phyloP scores from a whole-genome alignment of 768 basidiomycete species.

The Pisolithus albus region DNA sequence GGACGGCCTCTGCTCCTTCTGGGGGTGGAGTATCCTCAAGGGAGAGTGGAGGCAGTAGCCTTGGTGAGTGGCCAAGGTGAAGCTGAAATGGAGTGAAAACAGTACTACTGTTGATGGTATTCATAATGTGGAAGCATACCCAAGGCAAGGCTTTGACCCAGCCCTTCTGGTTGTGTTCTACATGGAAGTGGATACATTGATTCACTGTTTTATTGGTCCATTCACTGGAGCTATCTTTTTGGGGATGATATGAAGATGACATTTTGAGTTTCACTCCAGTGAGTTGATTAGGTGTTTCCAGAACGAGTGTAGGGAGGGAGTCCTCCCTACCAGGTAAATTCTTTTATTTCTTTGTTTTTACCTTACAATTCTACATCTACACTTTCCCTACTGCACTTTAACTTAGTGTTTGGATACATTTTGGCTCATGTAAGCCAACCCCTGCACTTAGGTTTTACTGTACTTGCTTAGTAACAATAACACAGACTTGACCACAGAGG shows the following conservation, averaged over 20 bases:
- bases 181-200: slow-evolving; percentile 20
- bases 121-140: slow-evolving; percentile 30
- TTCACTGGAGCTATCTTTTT: slow-evolving; percentile 32
- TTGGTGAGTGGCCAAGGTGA: slow-evolving; percentile 14
- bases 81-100: slow-evolving; percentile 29
- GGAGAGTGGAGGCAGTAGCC: slow-evolving; percentile 16
- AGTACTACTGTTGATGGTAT: slow-evolving; percentile 23
- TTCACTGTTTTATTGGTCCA: slow-evolving; percentile 27
- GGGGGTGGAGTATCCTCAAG: neutral
- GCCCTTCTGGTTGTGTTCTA: slow-evolving; percentile 19
- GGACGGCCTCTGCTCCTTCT: neutral
- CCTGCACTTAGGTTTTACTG: too few relatives aligned
- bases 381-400: too few relatives aligned
- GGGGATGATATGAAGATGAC: slow-evolving; percentile 33
- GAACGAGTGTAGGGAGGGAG: too few relatives aligned
- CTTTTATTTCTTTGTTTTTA: too few relatives aligned
- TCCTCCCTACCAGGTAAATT: too few relatives aligned
- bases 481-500: too few relatives aligned
- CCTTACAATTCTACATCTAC: too few relatives aligned
- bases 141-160: slow-evolving; percentile 25
- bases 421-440: too few relatives aligned
- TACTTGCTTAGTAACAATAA: too few relatives aligned
- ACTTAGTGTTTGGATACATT: too few relatives aligned
- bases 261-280: slow-evolving; percentile 23
- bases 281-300: slow-evolving; percentile 13